phyloP scores from a whole-genome alignment of 768 basidiomycete species.

The Boletellus ananas region DNA sequence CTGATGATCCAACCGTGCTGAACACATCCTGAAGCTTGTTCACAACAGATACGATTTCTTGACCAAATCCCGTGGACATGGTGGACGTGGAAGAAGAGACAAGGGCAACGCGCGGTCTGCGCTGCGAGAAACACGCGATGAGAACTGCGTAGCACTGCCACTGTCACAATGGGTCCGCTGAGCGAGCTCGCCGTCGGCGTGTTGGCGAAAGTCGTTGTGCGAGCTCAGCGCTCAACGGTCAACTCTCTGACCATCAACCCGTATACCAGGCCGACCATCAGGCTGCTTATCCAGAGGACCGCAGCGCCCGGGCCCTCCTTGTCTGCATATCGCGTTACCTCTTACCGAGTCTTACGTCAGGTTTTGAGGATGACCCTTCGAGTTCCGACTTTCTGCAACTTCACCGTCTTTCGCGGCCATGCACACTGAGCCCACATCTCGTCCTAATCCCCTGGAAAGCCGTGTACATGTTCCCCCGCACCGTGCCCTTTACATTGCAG shows the following conservation, averaged over 20 bases:
- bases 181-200: too few species aligned
- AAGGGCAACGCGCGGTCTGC: slow-evolving; percentile 7
- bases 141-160: slow-evolving; percentile 26
- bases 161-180: background rate
- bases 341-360: slow-evolving; percentile 18
- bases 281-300: too few species aligned
- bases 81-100: slow-evolving; percentile 16
- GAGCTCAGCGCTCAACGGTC: background rate
- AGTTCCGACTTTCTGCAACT: too few species aligned
- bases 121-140: slow-evolving; percentile 22
- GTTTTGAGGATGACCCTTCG: too few species aligned
- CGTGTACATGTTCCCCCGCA: background rate
- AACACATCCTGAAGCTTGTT: slow-evolving; percentile 94
- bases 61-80: slow-evolving; percentile 64
- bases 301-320: too few species aligned
- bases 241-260: background rate
- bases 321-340: background rate
- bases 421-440: background rate
- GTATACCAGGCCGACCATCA: background rate
- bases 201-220: too few species aligned
- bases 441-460: background rate
- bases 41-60: slow-evolving; percentile 75
- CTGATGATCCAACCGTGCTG: slow-evolving; percentile 73
- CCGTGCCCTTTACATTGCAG: slow-evolving; percentile 17
- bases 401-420: slow-evolving; percentile 1